Evolutionary conservation across 2,329 filamentous ascomycete genomes (phyloP), one percentile per base, ranked within the genome.

Genomic region (Mycogone perniciosa): DNA sequence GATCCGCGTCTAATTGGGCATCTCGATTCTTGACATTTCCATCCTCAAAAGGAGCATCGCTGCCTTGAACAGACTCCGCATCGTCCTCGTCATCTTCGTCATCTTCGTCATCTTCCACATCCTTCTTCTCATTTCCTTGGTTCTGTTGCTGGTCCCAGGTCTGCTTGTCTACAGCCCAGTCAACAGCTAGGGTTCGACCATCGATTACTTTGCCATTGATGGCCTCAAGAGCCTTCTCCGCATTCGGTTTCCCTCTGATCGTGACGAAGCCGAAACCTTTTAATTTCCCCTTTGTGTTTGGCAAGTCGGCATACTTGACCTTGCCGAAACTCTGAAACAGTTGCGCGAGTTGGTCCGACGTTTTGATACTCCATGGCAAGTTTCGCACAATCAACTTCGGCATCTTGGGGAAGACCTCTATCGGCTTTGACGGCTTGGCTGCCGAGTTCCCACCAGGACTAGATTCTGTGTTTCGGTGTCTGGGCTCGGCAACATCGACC

Each of bases 81-180:
- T 67, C 66, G 4, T 64, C 60, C 13, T 59, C 51, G 26, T 59
- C 55, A 10, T 70, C 64, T 4, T 62, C 64, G n/a, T 65, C 69
- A 6, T 67, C 65, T n/a, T 67, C 66, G 5, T 68, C 66, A 5
- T 56, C 56, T 7, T 60, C 59, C 11, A 72, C 67, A 6, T 65
- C 67, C 35, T 66, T 69, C 13, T 67, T 66, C 4, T 59, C 60
- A 9, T 44, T 62, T 5, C 71, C 67, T 2, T 65, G 65, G 2
- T 64, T 60, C 31, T 82, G 76, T 56, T 83, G 75, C 54, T 82
- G 77, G 55, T 91, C 80, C 89, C 89, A 99, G 6, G 85, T 83
- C 39, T 85, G 79, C 72, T 95, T 96, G 54, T 96, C 89, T 4
- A 97, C 90, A 31, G 95, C 92, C 89, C 89, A 99, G 71, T 99